Base-by-base conservation (phyloP, 2,329 filamentous ascomycete species). In the Colletotrichum caudatum region DNA sequence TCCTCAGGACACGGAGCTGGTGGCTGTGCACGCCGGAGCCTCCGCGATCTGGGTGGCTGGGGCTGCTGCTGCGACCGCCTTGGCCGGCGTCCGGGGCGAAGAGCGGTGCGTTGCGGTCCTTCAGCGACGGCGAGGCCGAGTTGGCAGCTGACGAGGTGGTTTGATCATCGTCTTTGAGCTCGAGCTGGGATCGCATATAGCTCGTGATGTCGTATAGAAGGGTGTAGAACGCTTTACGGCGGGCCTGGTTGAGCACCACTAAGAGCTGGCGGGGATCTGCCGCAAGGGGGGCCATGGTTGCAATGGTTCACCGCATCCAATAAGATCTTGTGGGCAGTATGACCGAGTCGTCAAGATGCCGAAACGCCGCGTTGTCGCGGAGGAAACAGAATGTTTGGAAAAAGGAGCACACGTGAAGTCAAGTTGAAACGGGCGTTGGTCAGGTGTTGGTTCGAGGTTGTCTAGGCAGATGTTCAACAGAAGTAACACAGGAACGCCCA, bases 241-340 rank as follows among this genome's bases (percentile, higher is more conserved):
- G 83, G 37, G 85, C 84, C 37, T 82, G 81, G 74, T 89, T 87
- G 51, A 90, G 82, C 35, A 87, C 82, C 64, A 90, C 84, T 79
- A 87, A 83, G 65, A 89, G 78, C 74, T 88, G 87, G 70, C 86
- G 84, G 60, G 87, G 87, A 73, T 89, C 87, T 46, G 82, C 83
- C 66, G 84, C 87, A 62, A 87, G 81, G 64, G 87, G 87, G 69
- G 87, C 86, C 87, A 89, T 89, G 67, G 18, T 77, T 65, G 63
- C n/a, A 20, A 63, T 56, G 39, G n/a, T 29, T 62, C 37, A 71
- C 64, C 51, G 29, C 59, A 69, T 69, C 26, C 59, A 35, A 53
- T 51, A 48, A 29, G 26, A 23, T 29, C 41, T 59, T 53, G 41
- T 8, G 4, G 35, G 26, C 39, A 23, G 35, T n/a, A 20, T 18